Evolutionary conservation across 352 stramenopile species (phyloP).

Genomic region (Plasmopara muralis): DNA sequence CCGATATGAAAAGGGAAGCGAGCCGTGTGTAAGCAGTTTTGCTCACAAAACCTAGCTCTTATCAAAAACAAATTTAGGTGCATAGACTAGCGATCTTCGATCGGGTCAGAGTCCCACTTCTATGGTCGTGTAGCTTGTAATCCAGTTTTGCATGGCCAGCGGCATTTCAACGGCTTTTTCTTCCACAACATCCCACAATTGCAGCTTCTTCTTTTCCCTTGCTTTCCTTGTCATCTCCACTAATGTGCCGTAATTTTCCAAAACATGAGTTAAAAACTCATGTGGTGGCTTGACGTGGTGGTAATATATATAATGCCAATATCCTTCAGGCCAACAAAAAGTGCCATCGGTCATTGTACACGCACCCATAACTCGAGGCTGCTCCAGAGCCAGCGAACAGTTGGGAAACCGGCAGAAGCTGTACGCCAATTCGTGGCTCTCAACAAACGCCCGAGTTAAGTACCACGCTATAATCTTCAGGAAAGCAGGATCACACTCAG

Average conservation of each 20-base stretch:
- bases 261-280: constrained; percentile 52
- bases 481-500: constrained; percentile 6
- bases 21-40: no score
- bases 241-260: constrained; percentile 27
- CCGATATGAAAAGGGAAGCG: no score
- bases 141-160: constrained; percentile 55
- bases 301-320: constrained; percentile 59
- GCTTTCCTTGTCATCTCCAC: constrained; percentile 23
- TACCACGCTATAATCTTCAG: constrained; percentile 46
- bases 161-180: constrained; percentile 38
- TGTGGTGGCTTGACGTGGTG: constrained; percentile 62
- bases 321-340: constrained; percentile 75
- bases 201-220: constrained; percentile 24
- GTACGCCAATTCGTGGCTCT: constrained; percentile 77
- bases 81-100: no score
- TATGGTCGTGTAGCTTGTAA: constrained; percentile 54
- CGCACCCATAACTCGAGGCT: constrained; percentile 54
- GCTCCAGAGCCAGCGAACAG: constrained; percentile 29
- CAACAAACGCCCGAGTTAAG: constrained; percentile 52
- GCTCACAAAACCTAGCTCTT: no score
- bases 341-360: constrained; percentile 71
- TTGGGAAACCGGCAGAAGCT: constrained; percentile 65
- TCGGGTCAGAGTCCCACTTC: constrained; percentile 3
- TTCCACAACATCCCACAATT: constrained; percentile 48
- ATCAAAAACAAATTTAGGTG: no score